Evolutionary conservation across 225 moss, liverwort and hornwort genomes (phyloP).

Genomic region (Antitrichia curtipendula): DNA sequence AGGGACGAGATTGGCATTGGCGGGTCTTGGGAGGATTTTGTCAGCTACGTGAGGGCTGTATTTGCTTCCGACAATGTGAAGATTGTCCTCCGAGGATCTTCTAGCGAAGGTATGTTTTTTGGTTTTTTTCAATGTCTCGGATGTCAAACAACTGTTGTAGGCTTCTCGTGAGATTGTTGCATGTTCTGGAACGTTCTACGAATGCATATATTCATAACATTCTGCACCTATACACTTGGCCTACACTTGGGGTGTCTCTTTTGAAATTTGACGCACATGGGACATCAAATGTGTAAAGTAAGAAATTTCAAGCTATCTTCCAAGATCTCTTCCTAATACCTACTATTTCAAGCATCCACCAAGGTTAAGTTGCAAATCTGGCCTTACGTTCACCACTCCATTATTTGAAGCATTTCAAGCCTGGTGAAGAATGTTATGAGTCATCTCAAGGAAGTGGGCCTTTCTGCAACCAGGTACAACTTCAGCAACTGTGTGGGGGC

Average conservation of each 20-base stretch:
- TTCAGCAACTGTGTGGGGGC: slow-evolving; percentile 38
- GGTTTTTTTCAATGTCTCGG: background rate
- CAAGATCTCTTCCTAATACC: background rate
- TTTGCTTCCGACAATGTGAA: slow-evolving; percentile 62
- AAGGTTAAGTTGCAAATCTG: background rate
- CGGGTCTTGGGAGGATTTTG: slow-evolving; percentile 48
- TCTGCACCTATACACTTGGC: background rate
- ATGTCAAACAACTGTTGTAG: background rate
- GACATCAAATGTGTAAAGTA: background rate
- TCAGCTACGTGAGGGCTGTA: slow-evolving; percentile 47
- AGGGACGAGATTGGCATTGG: slow-evolving; percentile 70
- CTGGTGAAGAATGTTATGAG: background rate
- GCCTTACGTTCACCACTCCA: background rate
- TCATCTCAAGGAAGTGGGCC: background rate
- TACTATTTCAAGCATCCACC: background rate
- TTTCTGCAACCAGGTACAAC: slow-evolving; percentile 15
- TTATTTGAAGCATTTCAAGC: background rate
- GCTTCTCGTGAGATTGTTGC: background rate
- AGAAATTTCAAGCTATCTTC: background rate
- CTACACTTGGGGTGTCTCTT: background rate
- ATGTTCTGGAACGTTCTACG: background rate
- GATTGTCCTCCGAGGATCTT: slow-evolving; percentile 31
- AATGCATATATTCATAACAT: background rate
- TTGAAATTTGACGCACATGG: background rate
- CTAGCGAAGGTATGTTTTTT: slow-evolving; percentile 8